A percentile compares a stretch with the other conserved stretches of the same genome.
Evolutionary conservation across 164 flowering plant species (phyloP).

Genomic region (Taxillus chinensis): DNA sequence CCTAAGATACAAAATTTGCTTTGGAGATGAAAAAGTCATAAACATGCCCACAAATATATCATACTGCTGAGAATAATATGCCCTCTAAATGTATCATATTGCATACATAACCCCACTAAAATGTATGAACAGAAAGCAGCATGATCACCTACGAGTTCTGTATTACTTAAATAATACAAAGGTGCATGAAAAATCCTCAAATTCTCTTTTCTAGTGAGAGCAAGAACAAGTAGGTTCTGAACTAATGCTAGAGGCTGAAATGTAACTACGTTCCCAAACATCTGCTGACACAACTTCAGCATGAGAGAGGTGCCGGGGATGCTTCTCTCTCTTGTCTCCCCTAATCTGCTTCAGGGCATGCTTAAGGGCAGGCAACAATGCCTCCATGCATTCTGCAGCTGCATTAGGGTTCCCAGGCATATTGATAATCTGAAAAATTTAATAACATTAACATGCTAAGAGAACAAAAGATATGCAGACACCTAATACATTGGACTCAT

Average conservation of each 20-base stretch:
- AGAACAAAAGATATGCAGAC: too few relatives aligned
- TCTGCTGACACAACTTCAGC: slow-evolving; percentile 47
- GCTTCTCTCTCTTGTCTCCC: slow-evolving; percentile 93
- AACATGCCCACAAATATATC: too few relatives aligned
- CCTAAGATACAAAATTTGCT: too few relatives aligned
- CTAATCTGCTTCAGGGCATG: slow-evolving; percentile 81
- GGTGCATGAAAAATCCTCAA: too few relatives aligned
- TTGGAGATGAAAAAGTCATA: too few relatives aligned
- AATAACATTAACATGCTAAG: neutral
- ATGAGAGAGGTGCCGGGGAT: slow-evolving; percentile 85
- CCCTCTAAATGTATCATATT: too few relatives aligned
- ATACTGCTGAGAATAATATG: too few relatives aligned
- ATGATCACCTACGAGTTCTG: too few relatives aligned
- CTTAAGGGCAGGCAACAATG: slow-evolving; percentile 79
- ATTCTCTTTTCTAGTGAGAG: slow-evolving; percentile 27
- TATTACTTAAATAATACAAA: too few relatives aligned
- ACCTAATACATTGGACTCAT: neutral
- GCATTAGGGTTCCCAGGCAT: slow-evolving; percentile 99
- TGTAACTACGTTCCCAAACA: slow-evolving; percentile 62
- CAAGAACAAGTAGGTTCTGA: slow-evolving; percentile 41
- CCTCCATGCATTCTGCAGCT: slow-evolving; percentile 83
- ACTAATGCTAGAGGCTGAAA: slow-evolving; percentile 29
- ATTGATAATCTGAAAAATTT: slow-evolving; percentile 66
- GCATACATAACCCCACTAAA: too few relatives aligned
- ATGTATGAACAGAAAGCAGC: too few relatives aligned